Percentiles rank a stretch among this genome's conserved stretches.
These are phyloP conservation scores for Salvia splendens DNA, from an alignment of 257 asterid genomes.

Conservation along the genomic window DNA sequence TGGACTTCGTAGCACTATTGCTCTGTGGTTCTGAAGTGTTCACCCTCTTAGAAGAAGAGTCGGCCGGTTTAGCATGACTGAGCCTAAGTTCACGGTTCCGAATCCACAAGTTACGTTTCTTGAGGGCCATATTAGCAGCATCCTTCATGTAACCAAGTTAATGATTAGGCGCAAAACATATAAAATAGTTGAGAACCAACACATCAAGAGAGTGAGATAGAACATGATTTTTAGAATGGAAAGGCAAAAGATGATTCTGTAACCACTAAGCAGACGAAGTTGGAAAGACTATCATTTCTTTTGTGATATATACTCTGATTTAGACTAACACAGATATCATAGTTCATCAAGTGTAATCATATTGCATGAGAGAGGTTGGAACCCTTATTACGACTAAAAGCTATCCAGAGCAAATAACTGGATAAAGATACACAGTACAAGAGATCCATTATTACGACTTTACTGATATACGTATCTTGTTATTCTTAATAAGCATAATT, in stretches of 20 bases:
- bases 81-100: slow-evolving; percentile 81
- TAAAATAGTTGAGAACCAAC: not conserved
- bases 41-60: slow-evolving; percentile 55
- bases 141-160: slow-evolving; percentile 50
- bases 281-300: no score
- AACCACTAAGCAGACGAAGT: no score
- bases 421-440: not conserved
- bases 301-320: no score
- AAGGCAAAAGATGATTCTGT: no score
- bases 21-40: slow-evolving; percentile 40
- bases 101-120: slow-evolving; percentile 55
- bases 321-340: no score
- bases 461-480: no score
- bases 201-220: not conserved
- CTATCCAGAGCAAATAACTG: not conserved
- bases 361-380: no score
- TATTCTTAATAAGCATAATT: not conserved
- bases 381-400: no score
- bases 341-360: no score
- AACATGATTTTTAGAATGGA: not conserved
- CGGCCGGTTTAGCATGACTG: slow-evolving; percentile 54
- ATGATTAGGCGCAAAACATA: not conserved
- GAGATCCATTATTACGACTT: not conserved
- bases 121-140: slow-evolving; percentile 55
- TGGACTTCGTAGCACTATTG: slow-evolving; percentile 43